Evolutionary conservation across 257 asterid genomes (phyloP).

Genomic region (Solanum sejunctum): DNA sequence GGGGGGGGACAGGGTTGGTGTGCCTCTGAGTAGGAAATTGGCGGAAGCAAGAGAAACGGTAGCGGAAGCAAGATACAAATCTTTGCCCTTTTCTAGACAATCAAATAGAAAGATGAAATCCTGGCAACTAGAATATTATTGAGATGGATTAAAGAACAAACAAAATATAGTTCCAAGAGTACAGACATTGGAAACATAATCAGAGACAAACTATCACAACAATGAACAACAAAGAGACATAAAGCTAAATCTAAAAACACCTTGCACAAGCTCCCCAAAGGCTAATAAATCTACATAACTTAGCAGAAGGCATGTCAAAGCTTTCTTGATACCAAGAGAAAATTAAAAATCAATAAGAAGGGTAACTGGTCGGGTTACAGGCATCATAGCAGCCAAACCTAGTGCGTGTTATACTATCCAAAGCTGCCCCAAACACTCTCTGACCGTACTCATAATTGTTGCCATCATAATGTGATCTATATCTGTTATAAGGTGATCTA

Average conservation of each 20-base stretch:
- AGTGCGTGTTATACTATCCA: conserved; percentile 42
- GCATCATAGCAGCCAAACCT: conserved; percentile 52
- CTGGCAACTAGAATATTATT: not conserved
- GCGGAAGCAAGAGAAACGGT: not conserved
- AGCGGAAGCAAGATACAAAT: not conserved
- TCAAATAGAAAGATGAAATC: not conserved
- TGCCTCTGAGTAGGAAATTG: not conserved
- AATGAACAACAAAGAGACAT: not conserved
- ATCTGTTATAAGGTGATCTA: conserved; percentile 51
- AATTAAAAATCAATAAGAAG: conserved; percentile 20
- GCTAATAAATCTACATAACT: not conserved
- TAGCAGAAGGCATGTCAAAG: conserved; percentile 4
- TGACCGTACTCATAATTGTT: conserved; percentile 42
- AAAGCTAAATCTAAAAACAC: not conserved
- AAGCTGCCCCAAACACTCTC: conserved; percentile 55
- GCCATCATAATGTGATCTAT: conserved; percentile 53
- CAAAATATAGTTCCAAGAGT: not conserved
- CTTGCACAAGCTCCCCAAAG: not conserved
- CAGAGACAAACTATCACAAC: not conserved
- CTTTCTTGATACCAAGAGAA: conserved; percentile 8
- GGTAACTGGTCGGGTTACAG: conserved; percentile 24
- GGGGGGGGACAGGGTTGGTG: not conserved
- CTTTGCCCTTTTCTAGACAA: not conserved
- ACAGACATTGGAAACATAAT: not conserved
- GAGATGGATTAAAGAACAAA: not conserved